phyloP scores from a whole-genome alignment of 768 basidiomycete species.

The Phlebiopsis flavidoalba region DNA sequence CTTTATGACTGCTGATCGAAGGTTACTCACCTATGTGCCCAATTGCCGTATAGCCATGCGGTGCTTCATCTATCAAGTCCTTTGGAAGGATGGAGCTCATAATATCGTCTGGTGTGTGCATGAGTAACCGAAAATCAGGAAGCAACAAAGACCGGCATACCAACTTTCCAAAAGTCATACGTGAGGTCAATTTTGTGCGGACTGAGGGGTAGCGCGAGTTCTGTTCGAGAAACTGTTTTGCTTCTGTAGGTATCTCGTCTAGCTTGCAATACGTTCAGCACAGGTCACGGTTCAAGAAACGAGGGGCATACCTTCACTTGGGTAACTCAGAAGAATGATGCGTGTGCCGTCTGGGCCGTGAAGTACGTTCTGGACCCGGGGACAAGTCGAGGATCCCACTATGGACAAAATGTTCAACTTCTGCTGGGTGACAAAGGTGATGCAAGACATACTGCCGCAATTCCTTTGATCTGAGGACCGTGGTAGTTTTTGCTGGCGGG shows the following conservation, averaged over 20 bases:
- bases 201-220: constrained; percentile 52
- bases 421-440: background rate
- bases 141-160: constrained; percentile 34
- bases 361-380: constrained; percentile 57
- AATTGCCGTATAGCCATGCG: constrained; percentile 80
- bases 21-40: constrained; percentile 79
- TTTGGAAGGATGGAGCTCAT: constrained; percentile 78
- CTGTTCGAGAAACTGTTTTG: constrained; percentile 48
- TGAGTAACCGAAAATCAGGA: background rate
- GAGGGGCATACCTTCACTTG: constrained; percentile 45
- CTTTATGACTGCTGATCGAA: too few relatives aligned
- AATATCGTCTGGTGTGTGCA: constrained; percentile 61
- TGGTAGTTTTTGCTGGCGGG: constrained; percentile 49
- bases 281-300: background rate
- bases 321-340: constrained; percentile 62
- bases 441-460: constrained; percentile 49
- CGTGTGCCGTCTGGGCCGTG: constrained; percentile 43
- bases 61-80: constrained; percentile 70
- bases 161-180: constrained; percentile 88
- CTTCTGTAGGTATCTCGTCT: constrained; percentile 64
- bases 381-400: constrained; percentile 66
- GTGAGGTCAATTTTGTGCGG: constrained; percentile 58
- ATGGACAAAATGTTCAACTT: background rate
- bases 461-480: constrained; percentile 50
- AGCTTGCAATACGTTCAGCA: constrained; percentile 33